Evolutionary conservation across 2,329 filamentous ascomycete species (phyloP).

Genomic region (Akanthomyces muscarius): DNA sequence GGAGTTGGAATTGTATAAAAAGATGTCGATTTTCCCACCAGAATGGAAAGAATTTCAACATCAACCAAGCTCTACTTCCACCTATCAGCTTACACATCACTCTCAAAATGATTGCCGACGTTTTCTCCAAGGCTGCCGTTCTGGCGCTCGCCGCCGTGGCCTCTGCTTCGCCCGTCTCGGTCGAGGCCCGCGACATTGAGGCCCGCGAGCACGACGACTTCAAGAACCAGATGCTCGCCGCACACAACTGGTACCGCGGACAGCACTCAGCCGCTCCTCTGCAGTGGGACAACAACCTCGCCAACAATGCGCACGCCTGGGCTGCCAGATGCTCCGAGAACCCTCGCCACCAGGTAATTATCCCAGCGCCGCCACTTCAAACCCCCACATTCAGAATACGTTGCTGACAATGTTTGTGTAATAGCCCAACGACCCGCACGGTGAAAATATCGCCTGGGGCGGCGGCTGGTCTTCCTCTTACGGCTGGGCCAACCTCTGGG

Average conservation of each 20-base stretch:
- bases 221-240: constrained; percentile 7
- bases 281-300: constrained; percentile 3
- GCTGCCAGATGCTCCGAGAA: constrained; percentile 2
- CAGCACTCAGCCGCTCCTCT: constrained; percentile 10
- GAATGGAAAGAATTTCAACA: background rate
- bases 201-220: background rate
- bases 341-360: constrained; percentile 12
- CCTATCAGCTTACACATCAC: background rate
- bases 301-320: constrained; percentile 6
- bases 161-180: background rate
- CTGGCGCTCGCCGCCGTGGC: constrained; percentile 7
- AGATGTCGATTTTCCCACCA: background rate
- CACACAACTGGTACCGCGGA: constrained; percentile 14
- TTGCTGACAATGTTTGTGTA: too few relatives aligned
- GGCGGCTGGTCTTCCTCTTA: background rate
- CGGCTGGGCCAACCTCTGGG: constrained; percentile 14
- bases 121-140: constrained; percentile 7
- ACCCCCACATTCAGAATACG: too few relatives aligned
- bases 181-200: background rate
- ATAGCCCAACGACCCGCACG: constrained; percentile 1
- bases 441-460: constrained; percentile 17
- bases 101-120: background rate
- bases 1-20: background rate
- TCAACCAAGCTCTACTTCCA: too few relatives aligned
- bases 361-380: too few relatives aligned